phyloP scores from a whole-genome alignment of 495 filamentous ascomycete species.

The Neurospora sp. region DNA sequence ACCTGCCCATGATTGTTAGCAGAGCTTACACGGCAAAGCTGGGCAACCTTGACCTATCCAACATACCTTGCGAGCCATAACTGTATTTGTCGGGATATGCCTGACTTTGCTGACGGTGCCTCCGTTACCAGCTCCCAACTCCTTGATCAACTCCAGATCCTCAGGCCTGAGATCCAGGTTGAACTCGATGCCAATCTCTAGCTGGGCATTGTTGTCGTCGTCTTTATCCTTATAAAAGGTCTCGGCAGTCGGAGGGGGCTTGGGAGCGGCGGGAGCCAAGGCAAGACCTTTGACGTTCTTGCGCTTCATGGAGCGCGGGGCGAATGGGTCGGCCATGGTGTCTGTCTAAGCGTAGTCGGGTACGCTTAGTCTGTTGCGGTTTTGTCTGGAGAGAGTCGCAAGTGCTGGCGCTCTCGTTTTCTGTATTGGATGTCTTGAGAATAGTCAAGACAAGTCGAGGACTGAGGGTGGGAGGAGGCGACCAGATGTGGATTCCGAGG shows the following conservation, averaged over 20 bases:
- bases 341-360: conserved; percentile 1
- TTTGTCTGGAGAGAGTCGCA: background rate
- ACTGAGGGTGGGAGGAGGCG: background rate
- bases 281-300: conserved; percentile 97
- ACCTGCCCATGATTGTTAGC: conserved; percentile 45
- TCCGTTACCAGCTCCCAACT: conserved; percentile 92
- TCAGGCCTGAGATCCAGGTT: conserved; percentile 85
- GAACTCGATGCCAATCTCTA: conserved; percentile 97
- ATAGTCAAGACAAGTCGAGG: background rate
- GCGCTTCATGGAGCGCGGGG: conserved; percentile 86
- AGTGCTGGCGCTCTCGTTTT: background rate
- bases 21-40: background rate
- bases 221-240: conserved; percentile 47
- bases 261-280: conserved; percentile 57
- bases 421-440: background rate
- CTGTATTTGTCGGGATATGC: conserved; percentile 85
- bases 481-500: background rate
- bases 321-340: conserved; percentile 76
- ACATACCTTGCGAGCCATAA: conserved; percentile 93
- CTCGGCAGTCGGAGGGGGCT: conserved; percentile 32
- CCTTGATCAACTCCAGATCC: conserved; percentile 85
- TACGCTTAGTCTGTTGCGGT: background rate
- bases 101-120: conserved; percentile 96
- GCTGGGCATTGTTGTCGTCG: conserved; percentile 52
- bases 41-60: conserved; percentile 1